These are phyloP conservation scores for Lactarius psammicola DNA, from an alignment of 768 basidiomycete species.

Conservation along the genomic window DNA sequence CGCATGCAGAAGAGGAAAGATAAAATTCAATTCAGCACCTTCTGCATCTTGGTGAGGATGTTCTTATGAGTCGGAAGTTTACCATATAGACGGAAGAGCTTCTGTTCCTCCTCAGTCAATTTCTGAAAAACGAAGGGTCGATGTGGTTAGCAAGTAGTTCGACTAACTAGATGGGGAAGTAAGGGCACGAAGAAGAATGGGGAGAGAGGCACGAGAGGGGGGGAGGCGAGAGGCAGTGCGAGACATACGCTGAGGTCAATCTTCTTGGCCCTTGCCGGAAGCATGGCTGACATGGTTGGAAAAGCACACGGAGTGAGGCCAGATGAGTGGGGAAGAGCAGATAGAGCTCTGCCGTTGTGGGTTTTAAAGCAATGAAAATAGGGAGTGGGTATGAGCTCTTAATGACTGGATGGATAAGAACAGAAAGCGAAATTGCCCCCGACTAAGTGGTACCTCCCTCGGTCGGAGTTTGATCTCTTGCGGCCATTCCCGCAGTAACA, in stretches of 20 bases:
- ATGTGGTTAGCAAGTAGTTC: background rate
- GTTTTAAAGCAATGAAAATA: conserved; percentile 8
- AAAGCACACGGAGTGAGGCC: conserved; percentile 18
- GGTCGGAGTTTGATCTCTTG: conserved; percentile 10
- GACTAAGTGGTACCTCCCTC: conserved; percentile 1
- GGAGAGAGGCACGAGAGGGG: conserved; percentile 7
- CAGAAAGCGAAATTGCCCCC: conserved; percentile 10
- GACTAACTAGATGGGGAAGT: background rate
- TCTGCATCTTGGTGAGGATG: conserved; percentile 91
- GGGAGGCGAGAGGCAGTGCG: conserved; percentile 25
- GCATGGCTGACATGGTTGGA: conserved; percentile 45
- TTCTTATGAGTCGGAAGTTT: conserved; percentile 94
- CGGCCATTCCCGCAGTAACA: conserved; percentile 13
- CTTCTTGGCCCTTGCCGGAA: conserved; percentile 82
- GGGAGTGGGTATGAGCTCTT: conserved; percentile 2
- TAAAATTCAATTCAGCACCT: conserved; percentile 49
- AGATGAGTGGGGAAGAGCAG: conserved; percentile 28
- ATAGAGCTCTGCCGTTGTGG: conserved; percentile 29
- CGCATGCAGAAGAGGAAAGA: conserved; percentile 19
- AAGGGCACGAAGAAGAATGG: background rate
- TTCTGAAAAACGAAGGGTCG: conserved; percentile 46
- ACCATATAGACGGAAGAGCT: conserved; percentile 92
- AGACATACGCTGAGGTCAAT: conserved; percentile 85
- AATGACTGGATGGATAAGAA: conserved; percentile 10
- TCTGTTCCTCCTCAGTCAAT: conserved; percentile 85